Evolutionary conservation across 2,329 filamentous ascomycete genomes (phyloP).

Genomic region (Dothideomycetidae sp.): DNA sequence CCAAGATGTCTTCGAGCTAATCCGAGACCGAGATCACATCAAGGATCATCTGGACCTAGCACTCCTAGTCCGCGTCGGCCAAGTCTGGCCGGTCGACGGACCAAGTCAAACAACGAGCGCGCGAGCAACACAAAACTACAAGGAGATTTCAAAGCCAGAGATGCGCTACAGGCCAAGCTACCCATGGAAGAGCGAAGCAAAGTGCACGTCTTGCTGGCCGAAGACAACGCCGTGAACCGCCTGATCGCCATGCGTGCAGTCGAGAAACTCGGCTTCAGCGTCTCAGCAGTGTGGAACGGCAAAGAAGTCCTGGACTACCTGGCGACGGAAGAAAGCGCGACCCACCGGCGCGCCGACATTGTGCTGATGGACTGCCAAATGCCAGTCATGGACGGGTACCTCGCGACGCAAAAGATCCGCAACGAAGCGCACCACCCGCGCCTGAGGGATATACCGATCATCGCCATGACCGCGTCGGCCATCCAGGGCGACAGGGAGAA

Average conservation of each 20-base stretch:
- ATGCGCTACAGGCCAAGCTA: slow-evolving; percentile 5
- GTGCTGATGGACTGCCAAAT: slow-evolving; percentile 12
- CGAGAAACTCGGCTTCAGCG: slow-evolving; percentile 10
- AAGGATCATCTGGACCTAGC: background rate
- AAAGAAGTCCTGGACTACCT: slow-evolving; percentile 11
- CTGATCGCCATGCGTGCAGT: slow-evolving; percentile 10
- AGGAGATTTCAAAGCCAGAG: slow-evolving; percentile 2
- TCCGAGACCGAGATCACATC: background rate
- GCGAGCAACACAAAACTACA: background rate
- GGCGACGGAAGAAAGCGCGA: background rate
- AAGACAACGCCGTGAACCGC: slow-evolving; percentile 12
- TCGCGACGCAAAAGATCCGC: slow-evolving; percentile 10
- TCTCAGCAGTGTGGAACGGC: slow-evolving; percentile 10
- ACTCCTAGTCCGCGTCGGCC: background rate
- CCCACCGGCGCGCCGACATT: slow-evolving; percentile 2
- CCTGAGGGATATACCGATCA: slow-evolving; percentile 10
- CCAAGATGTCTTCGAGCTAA: slow-evolving; percentile 5
- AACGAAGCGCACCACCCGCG: slow-evolving; percentile 6
- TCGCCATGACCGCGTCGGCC: slow-evolving; percentile 13
- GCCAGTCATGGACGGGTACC: slow-evolving; percentile 13
- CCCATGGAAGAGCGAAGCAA: slow-evolving; percentile 5
- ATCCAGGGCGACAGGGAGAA: slow-evolving; percentile 13
- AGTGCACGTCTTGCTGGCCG: slow-evolving; percentile 8
- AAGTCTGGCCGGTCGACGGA: slow-evolving; percentile 2
- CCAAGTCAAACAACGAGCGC: slow-evolving; percentile 8